Base-by-base conservation (phyloP, 2,329 filamentous ascomycete species). In the Didymella sp. region DNA sequence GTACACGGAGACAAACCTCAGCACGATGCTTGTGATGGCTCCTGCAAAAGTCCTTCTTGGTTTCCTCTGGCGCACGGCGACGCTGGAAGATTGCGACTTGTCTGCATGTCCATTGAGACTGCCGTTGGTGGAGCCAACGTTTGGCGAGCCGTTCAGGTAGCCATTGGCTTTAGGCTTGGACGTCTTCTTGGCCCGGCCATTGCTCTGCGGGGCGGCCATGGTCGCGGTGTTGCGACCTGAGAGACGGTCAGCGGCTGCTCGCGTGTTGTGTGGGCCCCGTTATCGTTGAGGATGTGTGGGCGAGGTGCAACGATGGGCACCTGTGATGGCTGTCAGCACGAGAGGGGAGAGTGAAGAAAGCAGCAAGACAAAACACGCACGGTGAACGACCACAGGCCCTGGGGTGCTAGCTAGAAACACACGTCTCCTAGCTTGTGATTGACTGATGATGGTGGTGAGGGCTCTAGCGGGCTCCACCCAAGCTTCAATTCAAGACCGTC, bases 101-200 rank as follows among this genome's bases (percentile, higher is more conserved):
- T 71, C 69, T 49, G 67, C 51, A 53, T 71, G 66, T 37, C 67
- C 67, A 51, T 70, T 72, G 30, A 63, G 45, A 46, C 62, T 60
- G 56, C 67, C 67, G 54, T 70, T 69, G 3, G 56, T 35, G 17
- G 59, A 59, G 31, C 63, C 66, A 38, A 50, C 46, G 51, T 67
- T 69, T 4, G 60, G 25, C 21, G 59, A 58, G 40, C 65, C 65
- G 50, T 69, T 72, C 28, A 57, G 21, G 17, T 61, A 58, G 42
- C 69, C 68, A 52, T 72, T 73, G 28, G 62, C 56, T 13, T 69
- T 49, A 22, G 67, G 31, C 38, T 66, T 73, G 58, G 73, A 72
- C 44, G 65, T 60, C 69, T 73, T 73, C 62, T 73, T 77, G 31
- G 72, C 71, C 61, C 69, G 67, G 55, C 73, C 73, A 63, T 76